Evolutionary conservation across 176 grass and related monocot species (phyloP), one percentile per base, ranked within the genome.

Genomic region (Aegilops speltoides): DNA sequence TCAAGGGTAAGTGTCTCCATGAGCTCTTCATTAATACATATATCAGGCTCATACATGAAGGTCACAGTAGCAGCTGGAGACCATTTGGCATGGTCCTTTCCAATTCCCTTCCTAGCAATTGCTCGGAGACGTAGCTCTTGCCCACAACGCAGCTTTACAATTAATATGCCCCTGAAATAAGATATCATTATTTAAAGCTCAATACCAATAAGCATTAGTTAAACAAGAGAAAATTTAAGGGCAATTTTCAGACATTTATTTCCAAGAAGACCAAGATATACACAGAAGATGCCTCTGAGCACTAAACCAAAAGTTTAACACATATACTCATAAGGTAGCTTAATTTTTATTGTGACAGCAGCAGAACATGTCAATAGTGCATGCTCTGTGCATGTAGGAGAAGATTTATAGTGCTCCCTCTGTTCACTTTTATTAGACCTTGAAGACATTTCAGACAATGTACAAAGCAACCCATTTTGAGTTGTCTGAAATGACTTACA

Each of bases 11-110:
- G 84, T 62, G 82, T 93, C 34, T 99, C 94, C 94, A 96, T 96
- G 34, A 96, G 22, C 14, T 99, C 92, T 83, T 99, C 88, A 81
- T 93, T 94, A 79, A 99, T 93, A 77, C 65, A 85, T 76, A 96
- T 94, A 25, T 94, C 86, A 85, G 97, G 97, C 69, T 99, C 97
- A 79, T 96, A 99, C 94, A 99, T 94, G 89, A 99, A 99, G 70
- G 97, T 94, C 66, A 96, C 94, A 19, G 97, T 96, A 80, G 97
- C 92, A 59, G 92, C 92, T 73, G 97, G 92, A 34, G 97, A 99
- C 92, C 97, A 96, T 84, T 96, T 96, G 16, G 97, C 97, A 73
- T 99, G 94, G 52, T 99, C 97, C 86, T 99, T 96, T 37, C 90
- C 97, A 50, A 99, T 99, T 72, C 97, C 97, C 89, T 99, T 99